Percentiles rank a stretch among this genome's conserved stretches.
Evolutionary conservation across 495 filamentous ascomycete species (phyloP).

Genomic region (Penicillium odoratum): DNA sequence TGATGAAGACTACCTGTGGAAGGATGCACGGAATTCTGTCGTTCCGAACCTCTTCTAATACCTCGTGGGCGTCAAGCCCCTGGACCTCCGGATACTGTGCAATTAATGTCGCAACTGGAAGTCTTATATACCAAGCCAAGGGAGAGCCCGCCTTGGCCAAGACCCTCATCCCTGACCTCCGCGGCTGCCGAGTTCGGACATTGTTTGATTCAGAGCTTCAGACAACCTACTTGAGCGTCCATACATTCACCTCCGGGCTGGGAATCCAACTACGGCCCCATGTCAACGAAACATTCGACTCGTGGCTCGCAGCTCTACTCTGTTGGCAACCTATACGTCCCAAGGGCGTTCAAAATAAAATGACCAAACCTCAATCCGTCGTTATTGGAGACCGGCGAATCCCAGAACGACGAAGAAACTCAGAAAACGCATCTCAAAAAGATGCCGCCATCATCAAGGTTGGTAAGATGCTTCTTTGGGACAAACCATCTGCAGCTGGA

Average conservation of each 20-base stretch:
- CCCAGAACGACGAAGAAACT: constrained; percentile 58
- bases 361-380: constrained; percentile 64
- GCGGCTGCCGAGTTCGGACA: constrained; percentile 80
- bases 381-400: constrained; percentile 51
- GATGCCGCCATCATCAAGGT: constrained; percentile 94
- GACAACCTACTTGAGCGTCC: constrained; percentile 78
- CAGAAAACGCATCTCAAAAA: constrained; percentile 61
- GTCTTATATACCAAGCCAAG: constrained; percentile 57
- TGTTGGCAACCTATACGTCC: constrained; percentile 92
- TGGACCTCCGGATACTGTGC: constrained; percentile 60
- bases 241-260: constrained; percentile 64
- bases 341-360: constrained; percentile 69
- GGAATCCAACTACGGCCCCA: constrained; percentile 75
- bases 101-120: constrained; percentile 56
- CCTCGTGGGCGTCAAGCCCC: constrained; percentile 48
- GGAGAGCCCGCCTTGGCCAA: constrained; percentile 56
- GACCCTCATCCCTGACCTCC: constrained; percentile 74
- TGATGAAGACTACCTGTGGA: constrained; percentile 60
- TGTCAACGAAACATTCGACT: constrained; percentile 73
- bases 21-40: constrained; percentile 56
- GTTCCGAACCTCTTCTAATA: constrained; percentile 55
- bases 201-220: constrained; percentile 62
- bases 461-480: constrained; percentile 90
- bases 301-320: constrained; percentile 89
- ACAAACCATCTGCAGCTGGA: constrained; percentile 52